Evolutionary conservation across 257 asterid species (phyloP).

Genomic region (Rhazya stricta): DNA sequence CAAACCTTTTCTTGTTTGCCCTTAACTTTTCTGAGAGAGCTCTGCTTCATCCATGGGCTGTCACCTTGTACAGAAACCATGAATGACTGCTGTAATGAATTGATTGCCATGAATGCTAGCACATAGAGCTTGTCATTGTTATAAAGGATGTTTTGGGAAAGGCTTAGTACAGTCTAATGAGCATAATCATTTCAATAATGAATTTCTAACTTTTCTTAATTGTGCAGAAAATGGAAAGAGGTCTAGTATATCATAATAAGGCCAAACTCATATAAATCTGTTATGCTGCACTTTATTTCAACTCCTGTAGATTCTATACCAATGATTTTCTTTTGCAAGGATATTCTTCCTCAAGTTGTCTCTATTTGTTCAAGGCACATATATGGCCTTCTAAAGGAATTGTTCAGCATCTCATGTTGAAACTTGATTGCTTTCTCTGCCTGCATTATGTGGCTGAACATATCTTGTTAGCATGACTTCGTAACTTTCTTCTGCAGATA

Average conservation of each 20-base stretch:
- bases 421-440: not conserved
- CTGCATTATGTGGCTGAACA: not conserved
- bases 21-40: not conserved
- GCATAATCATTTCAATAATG: not conserved
- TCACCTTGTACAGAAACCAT: not conserved
- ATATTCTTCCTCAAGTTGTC: not conserved
- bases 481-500: constrained; percentile 48
- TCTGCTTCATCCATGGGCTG: not conserved
- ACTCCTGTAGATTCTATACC: not conserved
- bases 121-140: not conserved
- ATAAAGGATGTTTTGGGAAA: not conserved
- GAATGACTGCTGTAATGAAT: not conserved
- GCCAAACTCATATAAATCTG: not conserved
- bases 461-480: not conserved
- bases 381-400: not conserved
- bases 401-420: not conserved
- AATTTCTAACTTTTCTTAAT: not conserved
- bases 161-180: not conserved
- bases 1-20: not conserved
- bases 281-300: not conserved
- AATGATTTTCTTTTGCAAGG: not conserved
- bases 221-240: not conserved
- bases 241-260: not conserved
- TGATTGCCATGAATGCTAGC: not conserved
- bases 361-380: not conserved